Conservation (phyloP, 163 green algal species). For the Chlorella variabilis region DNA sequence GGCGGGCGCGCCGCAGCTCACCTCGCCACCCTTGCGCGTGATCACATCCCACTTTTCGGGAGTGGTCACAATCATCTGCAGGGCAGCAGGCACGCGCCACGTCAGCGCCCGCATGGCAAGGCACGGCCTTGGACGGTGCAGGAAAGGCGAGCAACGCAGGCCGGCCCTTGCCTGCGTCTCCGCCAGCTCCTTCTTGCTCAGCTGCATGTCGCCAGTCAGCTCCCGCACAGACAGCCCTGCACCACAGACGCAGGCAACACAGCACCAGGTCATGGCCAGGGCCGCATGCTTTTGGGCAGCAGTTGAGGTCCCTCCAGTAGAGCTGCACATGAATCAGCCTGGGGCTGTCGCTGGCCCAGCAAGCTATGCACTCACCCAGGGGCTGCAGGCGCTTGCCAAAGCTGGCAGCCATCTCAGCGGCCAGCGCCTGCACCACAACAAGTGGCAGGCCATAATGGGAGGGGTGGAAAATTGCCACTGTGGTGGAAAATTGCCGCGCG, state of each 20-base stretch:
- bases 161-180: slow-evolving; percentile 77
- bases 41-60: slow-evolving; percentile 99
- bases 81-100: too few relatives aligned
- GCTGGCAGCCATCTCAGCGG: slow-evolving; percentile 90
- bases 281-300: too few relatives aligned
- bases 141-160: too few relatives aligned
- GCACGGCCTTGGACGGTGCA: too few relatives aligned
- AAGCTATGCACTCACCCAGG: slow-evolving; percentile 74
- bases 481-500: too few relatives aligned
- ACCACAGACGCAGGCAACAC: neutral
- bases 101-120: too few relatives aligned
- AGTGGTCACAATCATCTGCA: slow-evolving; percentile 98
- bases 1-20: slow-evolving; percentile 34
- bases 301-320: too few relatives aligned
- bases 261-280: too few relatives aligned
- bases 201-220: slow-evolving; percentile 98
- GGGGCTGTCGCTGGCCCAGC: too few relatives aligned
- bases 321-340: too few relatives aligned
- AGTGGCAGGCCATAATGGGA: too few relatives aligned
- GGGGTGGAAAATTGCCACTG: too few relatives aligned
- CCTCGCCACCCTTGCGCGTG: slow-evolving; percentile 95
- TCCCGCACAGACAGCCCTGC: slow-evolving; percentile 85
- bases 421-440: slow-evolving; percentile 71
- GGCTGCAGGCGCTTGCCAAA: slow-evolving; percentile 86
- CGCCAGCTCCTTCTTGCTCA: slow-evolving; percentile 93